These are phyloP conservation scores for Calonectria fujianensis DNA, from an alignment of 2,329 filamentous ascomycete genomes.

Conservation along the genomic window DNA sequence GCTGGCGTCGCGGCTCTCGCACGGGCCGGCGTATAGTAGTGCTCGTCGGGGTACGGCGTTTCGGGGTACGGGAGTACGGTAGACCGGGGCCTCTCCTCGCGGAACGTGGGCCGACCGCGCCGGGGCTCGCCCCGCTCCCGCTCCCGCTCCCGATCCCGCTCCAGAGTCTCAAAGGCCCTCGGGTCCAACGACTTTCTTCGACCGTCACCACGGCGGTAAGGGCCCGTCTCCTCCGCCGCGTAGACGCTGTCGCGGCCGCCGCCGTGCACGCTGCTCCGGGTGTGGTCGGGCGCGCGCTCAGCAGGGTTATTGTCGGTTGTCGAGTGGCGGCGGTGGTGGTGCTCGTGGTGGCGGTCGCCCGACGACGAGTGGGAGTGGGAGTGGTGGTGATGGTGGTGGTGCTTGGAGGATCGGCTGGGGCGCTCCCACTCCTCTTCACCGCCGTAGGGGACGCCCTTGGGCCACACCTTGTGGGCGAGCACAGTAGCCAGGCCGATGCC, in stretches of 20 bases:
- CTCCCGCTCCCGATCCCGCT: conserved; percentile 27
- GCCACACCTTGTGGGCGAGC: conserved; percentile 61
- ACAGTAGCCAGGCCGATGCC: conserved; percentile 60
- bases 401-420: conserved; percentile 30
- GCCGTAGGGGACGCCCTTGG: conserved; percentile 56
- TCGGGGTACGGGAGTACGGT: conserved; percentile 47
- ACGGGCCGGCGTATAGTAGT: conserved; percentile 47
- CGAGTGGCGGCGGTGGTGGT: conserved; percentile 40
- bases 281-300: conserved; percentile 43
- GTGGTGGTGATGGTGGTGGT: conserved; percentile 39
- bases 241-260: conserved; percentile 46
- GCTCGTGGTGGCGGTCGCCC: conserved; percentile 34
- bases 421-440: conserved; percentile 57
- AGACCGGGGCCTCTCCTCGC: conserved; percentile 36
- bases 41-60: conserved; percentile 46
- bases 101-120: conserved; percentile 22
- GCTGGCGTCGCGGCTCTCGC: conserved; percentile 43
- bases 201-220: conserved; percentile 31
- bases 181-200: conserved; percentile 41
- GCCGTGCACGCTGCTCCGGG: conserved; percentile 31
- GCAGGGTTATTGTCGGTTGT: conserved; percentile 30
- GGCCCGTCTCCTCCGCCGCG: conserved; percentile 46
- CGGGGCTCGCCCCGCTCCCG: conserved; percentile 44
- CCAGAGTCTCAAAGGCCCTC: conserved; percentile 43
- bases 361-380: conserved; percentile 18